Percentiles rank a stretch among this genome's conserved stretches.
Evolutionary conservation across 108 stramenopile species (phyloP).

Genomic region (Aurantiochytrium sp.): DNA sequence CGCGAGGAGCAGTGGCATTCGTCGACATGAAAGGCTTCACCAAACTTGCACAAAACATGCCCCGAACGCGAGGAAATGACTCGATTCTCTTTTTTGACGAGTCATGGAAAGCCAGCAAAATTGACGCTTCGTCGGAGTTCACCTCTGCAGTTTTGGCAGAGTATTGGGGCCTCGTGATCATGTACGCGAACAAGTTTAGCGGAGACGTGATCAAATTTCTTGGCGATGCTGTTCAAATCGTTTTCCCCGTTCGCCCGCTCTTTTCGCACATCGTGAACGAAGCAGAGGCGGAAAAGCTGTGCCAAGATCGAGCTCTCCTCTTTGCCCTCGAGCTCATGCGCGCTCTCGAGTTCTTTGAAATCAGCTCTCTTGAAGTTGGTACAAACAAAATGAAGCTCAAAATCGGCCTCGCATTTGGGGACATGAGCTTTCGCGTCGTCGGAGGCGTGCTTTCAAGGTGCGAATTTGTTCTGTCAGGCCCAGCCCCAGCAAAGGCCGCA

Average conservation of each 20-base stretch:
- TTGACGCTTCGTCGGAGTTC: not conserved
- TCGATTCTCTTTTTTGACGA: not conserved
- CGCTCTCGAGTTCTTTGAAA: not conserved
- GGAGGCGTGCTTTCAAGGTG: not conserved
- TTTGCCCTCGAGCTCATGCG: not conserved
- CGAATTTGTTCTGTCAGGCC: not conserved
- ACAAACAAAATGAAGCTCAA: not conserved
- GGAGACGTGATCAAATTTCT: conserved; percentile 12
- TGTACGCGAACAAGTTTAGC: not conserved
- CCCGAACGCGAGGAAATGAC: not conserved
- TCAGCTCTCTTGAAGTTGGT: not conserved
- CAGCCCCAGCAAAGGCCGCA: not conserved
- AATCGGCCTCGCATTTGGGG: not conserved
- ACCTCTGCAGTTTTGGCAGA: not conserved
- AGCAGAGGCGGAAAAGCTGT: not conserved
- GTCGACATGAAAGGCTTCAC: conserved; percentile 16
- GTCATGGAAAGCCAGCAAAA: not conserved
- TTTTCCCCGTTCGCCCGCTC: not conserved
- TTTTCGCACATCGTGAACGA: not conserved
- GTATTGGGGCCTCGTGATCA: not conserved
- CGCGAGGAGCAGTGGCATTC: not conserved
- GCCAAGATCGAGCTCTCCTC: not conserved
- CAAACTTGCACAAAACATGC: not conserved
- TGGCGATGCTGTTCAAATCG: not conserved
- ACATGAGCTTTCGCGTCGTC: not conserved